These are phyloP conservation scores for Penicillium sp. DNA, from an alignment of 2,329 filamentous ascomycete genomes.

Conservation along the genomic window DNA sequence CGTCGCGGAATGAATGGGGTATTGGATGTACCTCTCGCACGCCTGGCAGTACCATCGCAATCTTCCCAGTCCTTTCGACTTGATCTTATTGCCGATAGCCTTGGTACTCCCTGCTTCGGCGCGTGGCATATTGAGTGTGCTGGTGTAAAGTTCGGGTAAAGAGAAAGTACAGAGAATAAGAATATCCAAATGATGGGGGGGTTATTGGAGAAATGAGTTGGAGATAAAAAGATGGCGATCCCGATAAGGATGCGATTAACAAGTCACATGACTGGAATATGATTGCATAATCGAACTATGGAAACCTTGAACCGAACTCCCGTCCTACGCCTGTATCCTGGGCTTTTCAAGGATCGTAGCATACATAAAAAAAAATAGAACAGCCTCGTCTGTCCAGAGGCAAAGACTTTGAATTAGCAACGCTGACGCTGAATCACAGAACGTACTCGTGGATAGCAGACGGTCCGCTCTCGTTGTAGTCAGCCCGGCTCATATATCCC, in stretches of 20 bases:
- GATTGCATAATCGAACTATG: neutral
- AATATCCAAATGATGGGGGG: neutral
- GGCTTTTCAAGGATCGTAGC: conserved; percentile 26
- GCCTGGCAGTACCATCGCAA: conserved; percentile 90
- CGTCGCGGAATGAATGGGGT: neutral
- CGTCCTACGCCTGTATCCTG: conserved; percentile 24
- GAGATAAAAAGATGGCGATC: conserved; percentile 7
- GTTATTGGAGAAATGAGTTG: neutral
- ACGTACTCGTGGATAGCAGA: conserved; percentile 62
- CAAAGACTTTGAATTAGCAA: neutral
- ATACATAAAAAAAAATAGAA: conserved; percentile 30
- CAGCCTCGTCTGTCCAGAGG: neutral
- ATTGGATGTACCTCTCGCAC: conserved; percentile 60
- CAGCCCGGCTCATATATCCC: conserved; percentile 67
- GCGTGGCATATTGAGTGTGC: conserved; percentile 69
- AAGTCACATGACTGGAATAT: neutral
- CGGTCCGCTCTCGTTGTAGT: conserved; percentile 69
- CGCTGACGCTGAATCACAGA: conserved; percentile 29
- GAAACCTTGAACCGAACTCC: conserved; percentile 22
- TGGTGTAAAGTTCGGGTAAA: neutral
- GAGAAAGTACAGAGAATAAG: neutral
- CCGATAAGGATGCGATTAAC: neutral
- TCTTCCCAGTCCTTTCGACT: conserved; percentile 68
- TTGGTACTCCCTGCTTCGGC: conserved; percentile 94
- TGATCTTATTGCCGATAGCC: conserved; percentile 86